Evolutionary conservation across 2,329 filamentous ascomycete genomes (phyloP), one percentile per base, ranked within the genome.

Genomic region (Metarhizium rileyi): DNA sequence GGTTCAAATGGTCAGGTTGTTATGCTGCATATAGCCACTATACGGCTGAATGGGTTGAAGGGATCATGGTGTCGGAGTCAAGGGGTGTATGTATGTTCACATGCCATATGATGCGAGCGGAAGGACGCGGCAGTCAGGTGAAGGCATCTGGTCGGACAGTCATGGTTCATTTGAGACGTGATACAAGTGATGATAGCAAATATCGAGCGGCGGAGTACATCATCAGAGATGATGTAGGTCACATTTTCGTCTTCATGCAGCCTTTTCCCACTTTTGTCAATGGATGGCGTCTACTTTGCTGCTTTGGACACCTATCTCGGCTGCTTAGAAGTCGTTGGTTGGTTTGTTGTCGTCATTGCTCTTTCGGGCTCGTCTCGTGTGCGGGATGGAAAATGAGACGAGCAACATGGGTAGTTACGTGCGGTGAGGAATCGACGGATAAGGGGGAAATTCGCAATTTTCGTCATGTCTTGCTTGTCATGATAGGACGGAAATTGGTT

Each of bases 251-350:
- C n/a, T n/a, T n/a, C n/a, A n/a, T n/a, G n/a, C n/a, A n/a, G n/a
- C n/a, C n/a, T n/a, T n/a, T n/a, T n/a, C n/a, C n/a, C n/a, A 66
- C 86, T 85, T 65, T 71, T 81, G 7, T 65, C n/a, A 68, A 18
- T 69, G 70, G 59, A 79, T 87, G 58, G 71, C 70, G 0, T 83
- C 84, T 88, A 87, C 63, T 80, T 82, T 58, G 84, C 80, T 52
- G 84, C 84, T 1, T 86, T 86, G 52, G 72, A 80, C 5, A 83
- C 81, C 1, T 83, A 87, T 57, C 69, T 88, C 8, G 84, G 79
- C 14, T 87, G 84, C 66, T 87, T n/a, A n/a, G n/a, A n/a, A n/a
- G 87, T 62, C 66, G 70, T 1, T 66, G 78, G 26, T 70, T 86
- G 23, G 77, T 83, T n/a, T 1, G 26, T 80, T 4, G 72, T 80